These are phyloP conservation scores for Malassezia yamatoensis DNA, from an alignment of 1,284 basidiomycete species.

Conservation along the genomic window DNA sequence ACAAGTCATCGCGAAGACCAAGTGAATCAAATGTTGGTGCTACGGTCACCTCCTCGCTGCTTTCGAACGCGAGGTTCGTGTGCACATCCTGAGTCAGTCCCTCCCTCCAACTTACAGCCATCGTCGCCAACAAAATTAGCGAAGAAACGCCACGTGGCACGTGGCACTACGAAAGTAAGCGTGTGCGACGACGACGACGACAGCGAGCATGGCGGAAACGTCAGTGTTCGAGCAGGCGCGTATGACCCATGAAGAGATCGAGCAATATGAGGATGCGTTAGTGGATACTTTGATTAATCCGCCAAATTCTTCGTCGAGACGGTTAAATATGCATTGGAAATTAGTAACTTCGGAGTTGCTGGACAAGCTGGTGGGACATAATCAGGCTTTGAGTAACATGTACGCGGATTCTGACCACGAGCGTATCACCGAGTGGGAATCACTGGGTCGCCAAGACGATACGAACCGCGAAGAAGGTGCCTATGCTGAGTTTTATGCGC, in stretches of 20 bases:
- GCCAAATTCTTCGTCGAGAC: slow-evolving; percentile 23
- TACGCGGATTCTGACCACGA: slow-evolving; percentile 50
- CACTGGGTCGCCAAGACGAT: slow-evolving; percentile 27
- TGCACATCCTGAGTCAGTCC: neutral
- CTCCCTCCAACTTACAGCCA: slow-evolving; percentile 11
- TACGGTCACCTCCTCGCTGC: slow-evolving; percentile 79
- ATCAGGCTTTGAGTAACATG: slow-evolving; percentile 33
- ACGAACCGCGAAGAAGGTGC: slow-evolving; percentile 17
- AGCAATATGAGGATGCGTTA: slow-evolving; percentile 63
- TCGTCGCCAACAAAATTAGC: slow-evolving; percentile 6
- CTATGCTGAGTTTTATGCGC: slow-evolving; percentile 63
- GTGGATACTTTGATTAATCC: slow-evolving; percentile 51
- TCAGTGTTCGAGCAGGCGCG: slow-evolving; percentile 83
- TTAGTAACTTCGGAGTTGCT: slow-evolving; percentile 64
- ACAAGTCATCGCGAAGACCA: slow-evolving; percentile 82
- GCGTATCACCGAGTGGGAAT: slow-evolving; percentile 50
- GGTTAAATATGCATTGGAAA: slow-evolving; percentile 14
- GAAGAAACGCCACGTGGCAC: slow-evolving; percentile 10
- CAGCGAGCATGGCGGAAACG: slow-evolving; percentile 52
- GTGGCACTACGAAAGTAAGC: neutral
- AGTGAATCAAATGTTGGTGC: slow-evolving; percentile 63
- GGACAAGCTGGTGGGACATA: slow-evolving; percentile 65
- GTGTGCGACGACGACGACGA: neutral
- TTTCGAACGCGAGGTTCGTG: slow-evolving; percentile 81
- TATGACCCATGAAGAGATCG: slow-evolving; percentile 87